A percentile compares a stretch with the other conserved stretches of the same genome.
Conservation (phyloP, 352 stramenopile genomes). For the Thraustochytrium striatum region DNA sequence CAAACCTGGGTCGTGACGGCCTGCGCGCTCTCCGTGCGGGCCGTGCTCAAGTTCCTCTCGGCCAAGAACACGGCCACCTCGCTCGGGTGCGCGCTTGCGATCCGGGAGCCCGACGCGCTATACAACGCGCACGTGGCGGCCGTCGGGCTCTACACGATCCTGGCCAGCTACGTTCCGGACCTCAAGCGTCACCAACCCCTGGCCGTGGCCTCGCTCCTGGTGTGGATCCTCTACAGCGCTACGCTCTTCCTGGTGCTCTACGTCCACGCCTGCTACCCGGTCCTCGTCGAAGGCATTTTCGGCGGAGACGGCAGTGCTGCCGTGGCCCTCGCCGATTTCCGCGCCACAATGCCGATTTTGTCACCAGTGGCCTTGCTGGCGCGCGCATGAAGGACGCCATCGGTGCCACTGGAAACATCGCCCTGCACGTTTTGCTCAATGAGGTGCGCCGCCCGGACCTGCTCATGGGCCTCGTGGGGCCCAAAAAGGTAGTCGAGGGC, state of each 20-base stretch:
- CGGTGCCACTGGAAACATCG: constrained; percentile 1
- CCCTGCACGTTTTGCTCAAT: constrained; percentile 24
- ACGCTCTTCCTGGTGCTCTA: background rate
- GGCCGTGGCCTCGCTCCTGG: constrained; percentile 24
- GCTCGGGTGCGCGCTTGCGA: background rate
- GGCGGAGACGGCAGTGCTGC: background rate
- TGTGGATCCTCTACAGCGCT: constrained; percentile 22
- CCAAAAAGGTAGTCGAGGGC: constrained; percentile 43
- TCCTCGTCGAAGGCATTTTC: background rate
- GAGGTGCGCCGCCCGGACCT: constrained; percentile 29
- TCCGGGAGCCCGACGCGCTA: background rate
- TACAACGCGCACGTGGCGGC: constrained; percentile 26
- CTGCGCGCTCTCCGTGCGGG: background rate
- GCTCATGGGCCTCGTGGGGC: constrained; percentile 26
- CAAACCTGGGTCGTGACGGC: constrained; percentile 25
- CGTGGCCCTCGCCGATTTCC: background rate
- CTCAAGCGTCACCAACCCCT: constrained; percentile 16
- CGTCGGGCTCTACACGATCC: constrained; percentile 17
- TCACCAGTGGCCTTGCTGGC: background rate
- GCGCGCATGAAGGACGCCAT: constrained; percentile 22
- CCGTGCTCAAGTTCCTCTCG: constrained; percentile 28
- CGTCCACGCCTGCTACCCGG: background rate
- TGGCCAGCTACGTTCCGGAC: background rate
- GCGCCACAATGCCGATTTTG: background rate
- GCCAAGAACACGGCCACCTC: constrained; percentile 3